Conservation (phyloP, 805 yeast species). For the Sungouiozyma intestinalis region DNA sequence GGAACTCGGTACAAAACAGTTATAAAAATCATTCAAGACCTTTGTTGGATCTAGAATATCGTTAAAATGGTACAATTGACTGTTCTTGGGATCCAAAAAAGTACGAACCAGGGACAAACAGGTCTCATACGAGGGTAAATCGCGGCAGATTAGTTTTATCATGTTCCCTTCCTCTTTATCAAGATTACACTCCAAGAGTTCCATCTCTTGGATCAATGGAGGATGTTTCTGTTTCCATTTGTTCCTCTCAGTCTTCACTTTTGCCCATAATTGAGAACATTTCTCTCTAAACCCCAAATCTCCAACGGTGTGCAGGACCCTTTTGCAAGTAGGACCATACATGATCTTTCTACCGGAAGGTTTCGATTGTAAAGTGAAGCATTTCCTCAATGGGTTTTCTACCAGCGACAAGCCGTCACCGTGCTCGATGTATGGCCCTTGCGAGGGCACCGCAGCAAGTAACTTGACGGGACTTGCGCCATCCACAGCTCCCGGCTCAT, state of each 20-base stretch:
- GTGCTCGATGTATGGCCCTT: not conserved
- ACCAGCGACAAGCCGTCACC: not conserved
- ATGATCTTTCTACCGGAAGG: slow-evolving; percentile 14
- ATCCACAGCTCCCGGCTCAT: slow-evolving; percentile 2
- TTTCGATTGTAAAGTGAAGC: slow-evolving; percentile 11
- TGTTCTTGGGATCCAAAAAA: slow-evolving; percentile 11
- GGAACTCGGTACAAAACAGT: slow-evolving; percentile 7
- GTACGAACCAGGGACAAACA: slow-evolving; percentile 6
- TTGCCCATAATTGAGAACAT: slow-evolving; percentile 16
- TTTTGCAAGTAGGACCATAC: slow-evolving; percentile 26
- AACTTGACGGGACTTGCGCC: not conserved
- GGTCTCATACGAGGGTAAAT: slow-evolving; percentile 16
- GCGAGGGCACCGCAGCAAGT: not conserved
- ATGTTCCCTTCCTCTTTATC: not conserved
- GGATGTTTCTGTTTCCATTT: slow-evolving; percentile 12
- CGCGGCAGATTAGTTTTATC: slow-evolving; percentile 1
- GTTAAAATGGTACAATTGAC: slow-evolving; percentile 9
- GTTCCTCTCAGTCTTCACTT: slow-evolving; percentile 18
- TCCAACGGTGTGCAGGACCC: slow-evolving; percentile 10
- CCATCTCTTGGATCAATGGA: slow-evolving; percentile 12
- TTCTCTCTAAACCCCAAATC: slow-evolving; percentile 12
- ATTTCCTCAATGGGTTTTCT: slow-evolving; percentile 9
- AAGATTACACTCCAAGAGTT: slow-evolving; percentile 5
- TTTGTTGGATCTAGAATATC: slow-evolving; percentile 13
- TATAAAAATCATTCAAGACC: slow-evolving; percentile 14